Base-by-base conservation (phyloP, 2,329 filamentous ascomycete genomes). In the Clarireedia monteithiana region DNA sequence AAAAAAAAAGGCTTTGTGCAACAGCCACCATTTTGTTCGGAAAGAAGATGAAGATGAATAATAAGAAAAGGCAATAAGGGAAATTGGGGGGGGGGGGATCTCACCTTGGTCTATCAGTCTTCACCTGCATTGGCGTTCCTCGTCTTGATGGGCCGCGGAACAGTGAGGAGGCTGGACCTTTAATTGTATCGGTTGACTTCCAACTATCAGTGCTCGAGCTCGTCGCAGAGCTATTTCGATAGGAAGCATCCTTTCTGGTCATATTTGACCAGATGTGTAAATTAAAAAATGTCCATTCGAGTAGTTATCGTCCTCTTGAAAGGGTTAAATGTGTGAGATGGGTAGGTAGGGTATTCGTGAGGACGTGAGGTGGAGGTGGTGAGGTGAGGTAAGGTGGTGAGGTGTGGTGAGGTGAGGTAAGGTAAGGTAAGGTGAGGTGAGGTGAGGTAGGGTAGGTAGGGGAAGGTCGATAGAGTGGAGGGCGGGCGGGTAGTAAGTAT, bases 201-300 rank as follows among this genome's bases (percentile, higher is more conserved):
- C 79, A 82, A 74, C 84, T 88, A 66, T 83, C 79, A 67, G 80
- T 81, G 73, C 80, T 82, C 62, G 80, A 80, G 77, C 81, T 84
- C 73, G 82, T 82, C 62, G 78, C 74, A 62, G 83, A 84, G 74
- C 79, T 84, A 78, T 64, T 83, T 78, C 65, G 84, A 72, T 77
- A 76, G 66, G 73, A 72, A 66, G 75, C 74, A 69, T 87, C 84
- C 75, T 84, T 81, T 72, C 79, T 81, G 73, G 83, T 81, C 85
- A 89, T 88, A 72, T 73, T 67, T 60, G 63, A 66, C 66, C 66
- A 61, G 60, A 53, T 57, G 38, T 57, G 48, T 56, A 46, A 53
- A 55, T 60, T 67, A 66, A 48, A 59, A 65, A 57, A 49, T 54
- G 60, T 60, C 66, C 66, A 68, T 67, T 55, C 52, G 60, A 20